These are phyloP conservation scores for Pythium plurisporium DNA, from an alignment of 352 stramenopile species.

Conservation along the genomic window DNA sequence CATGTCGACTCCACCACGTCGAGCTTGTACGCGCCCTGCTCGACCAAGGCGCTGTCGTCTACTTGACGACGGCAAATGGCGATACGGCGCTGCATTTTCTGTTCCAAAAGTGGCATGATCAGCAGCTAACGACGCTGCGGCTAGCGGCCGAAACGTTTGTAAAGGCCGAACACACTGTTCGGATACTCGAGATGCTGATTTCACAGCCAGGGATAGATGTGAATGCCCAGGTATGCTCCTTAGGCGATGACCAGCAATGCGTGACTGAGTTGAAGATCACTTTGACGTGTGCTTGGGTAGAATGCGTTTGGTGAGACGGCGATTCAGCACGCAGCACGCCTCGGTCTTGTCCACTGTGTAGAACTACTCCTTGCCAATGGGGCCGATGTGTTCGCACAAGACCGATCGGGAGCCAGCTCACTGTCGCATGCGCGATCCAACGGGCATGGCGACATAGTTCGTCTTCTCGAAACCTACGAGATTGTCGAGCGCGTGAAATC, in stretches of 20 bases:
- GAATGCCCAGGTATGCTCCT: conserved; percentile 43
- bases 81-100: conserved; percentile 67
- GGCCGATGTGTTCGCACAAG: conserved; percentile 26
- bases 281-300: conserved; percentile 17
- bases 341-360: conserved; percentile 51
- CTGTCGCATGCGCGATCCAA: conserved; percentile 37
- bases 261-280: too few species aligned
- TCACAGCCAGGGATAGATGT: conserved; percentile 26
- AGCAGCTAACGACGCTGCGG: conserved; percentile 25
- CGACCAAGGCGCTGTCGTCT: conserved; percentile 40
- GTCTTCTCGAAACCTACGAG: conserved; percentile 34
- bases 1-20: conserved; percentile 43
- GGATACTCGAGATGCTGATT: conserved; percentile 41
- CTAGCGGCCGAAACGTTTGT: conserved; percentile 26
- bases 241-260: too few species aligned
- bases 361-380: conserved; percentile 45
- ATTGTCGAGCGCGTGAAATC: conserved; percentile 32
- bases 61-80: conserved; percentile 56
- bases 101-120: conserved; percentile 38
- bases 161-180: conserved; percentile 29
- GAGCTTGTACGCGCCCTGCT: conserved; percentile 48
- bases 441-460: conserved; percentile 27
- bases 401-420: conserved; percentile 40
- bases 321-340: conserved; percentile 47
- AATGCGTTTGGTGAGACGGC: conserved; percentile 61